Percentiles rank a stretch among this genome's conserved stretches.
phyloP scores from a whole-genome alignment of 2,329 filamentous ascomycete species.

The Cladosporium sp. region DNA sequence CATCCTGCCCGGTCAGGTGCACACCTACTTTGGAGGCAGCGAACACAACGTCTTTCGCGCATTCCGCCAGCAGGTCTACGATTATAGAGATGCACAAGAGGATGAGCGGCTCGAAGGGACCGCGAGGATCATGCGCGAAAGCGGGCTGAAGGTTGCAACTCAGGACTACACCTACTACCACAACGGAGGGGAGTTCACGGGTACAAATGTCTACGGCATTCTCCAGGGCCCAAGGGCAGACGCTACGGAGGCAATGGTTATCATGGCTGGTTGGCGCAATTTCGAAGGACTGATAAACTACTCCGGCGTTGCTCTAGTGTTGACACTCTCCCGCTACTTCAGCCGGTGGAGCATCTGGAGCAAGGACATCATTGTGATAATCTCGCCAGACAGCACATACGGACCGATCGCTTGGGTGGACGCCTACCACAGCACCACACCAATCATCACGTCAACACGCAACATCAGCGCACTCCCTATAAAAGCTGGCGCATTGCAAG shows the following conservation, averaged over 20 bases:
- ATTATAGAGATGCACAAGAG: conserved; percentile 43
- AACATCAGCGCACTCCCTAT: conserved; percentile 70
- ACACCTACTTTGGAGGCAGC: conserved; percentile 94
- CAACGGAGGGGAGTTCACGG: conserved; percentile 66
- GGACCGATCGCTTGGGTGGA: conserved; percentile 97
- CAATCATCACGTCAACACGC: conserved; percentile 46
- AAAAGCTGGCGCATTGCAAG: conserved; percentile 90
- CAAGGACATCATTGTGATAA: conserved; percentile 91
- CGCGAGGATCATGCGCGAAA: conserved; percentile 67
- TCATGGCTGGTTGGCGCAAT: conserved; percentile 85
- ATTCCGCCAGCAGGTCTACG: conserved; percentile 77
- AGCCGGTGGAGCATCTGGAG: conserved; percentile 98
- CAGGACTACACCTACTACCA: conserved; percentile 85
- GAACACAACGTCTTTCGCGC: conserved; percentile 93
- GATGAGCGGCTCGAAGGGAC: conserved; percentile 49
- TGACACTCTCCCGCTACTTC: conserved; percentile 90
- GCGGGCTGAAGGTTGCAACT: conserved; percentile 79
- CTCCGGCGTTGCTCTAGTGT: conserved; percentile 77
- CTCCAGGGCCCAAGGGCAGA: conserved; percentile 90
- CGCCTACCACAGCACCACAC: conserved; percentile 89
- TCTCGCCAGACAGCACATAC: conserved; percentile 81
- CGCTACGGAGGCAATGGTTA: conserved; percentile 92
- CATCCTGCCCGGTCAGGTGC: conserved; percentile 88
- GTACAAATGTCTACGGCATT: conserved; percentile 90
- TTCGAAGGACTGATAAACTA: conserved; percentile 73